Evolutionary conservation across 1,284 basidiomycete genomes (phyloP).

Genomic region (Pseudozyma thailandica): DNA sequence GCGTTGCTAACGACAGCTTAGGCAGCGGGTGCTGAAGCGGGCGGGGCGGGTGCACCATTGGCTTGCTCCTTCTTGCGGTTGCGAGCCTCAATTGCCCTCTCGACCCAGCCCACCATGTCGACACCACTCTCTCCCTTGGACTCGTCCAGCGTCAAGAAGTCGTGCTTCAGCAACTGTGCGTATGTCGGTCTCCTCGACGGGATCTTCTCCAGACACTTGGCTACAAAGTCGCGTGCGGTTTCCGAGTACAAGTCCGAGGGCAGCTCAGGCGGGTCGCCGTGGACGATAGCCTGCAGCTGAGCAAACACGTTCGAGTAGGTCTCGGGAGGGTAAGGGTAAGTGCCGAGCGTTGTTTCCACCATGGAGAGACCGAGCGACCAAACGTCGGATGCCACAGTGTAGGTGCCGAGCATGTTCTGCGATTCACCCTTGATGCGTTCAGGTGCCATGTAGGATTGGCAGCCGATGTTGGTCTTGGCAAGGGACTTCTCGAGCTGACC

Average conservation of each 20-base stretch:
- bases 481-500: constrained; percentile 95
- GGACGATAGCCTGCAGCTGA: constrained; percentile 93
- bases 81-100: constrained; percentile 40
- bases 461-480: constrained; percentile 98
- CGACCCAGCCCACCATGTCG: constrained; percentile 68
- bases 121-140: constrained; percentile 57
- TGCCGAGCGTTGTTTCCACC: constrained; percentile 90
- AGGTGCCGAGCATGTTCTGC: constrained; percentile 84
- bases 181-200: constrained; percentile 83
- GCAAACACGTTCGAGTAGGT: constrained; percentile 97
- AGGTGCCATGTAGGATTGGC: constrained; percentile 98
- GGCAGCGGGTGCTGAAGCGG: not conserved
- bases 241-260: constrained; percentile 71
- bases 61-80: constrained; percentile 25
- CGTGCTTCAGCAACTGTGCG: constrained; percentile 81
- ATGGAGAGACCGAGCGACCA: constrained; percentile 97
- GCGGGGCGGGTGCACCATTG: constrained; percentile 6
- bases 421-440: constrained; percentile 96
- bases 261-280: constrained; percentile 88
- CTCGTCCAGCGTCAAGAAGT: constrained; percentile 73
- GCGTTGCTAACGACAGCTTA: constrained; percentile 2
- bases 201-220: constrained; percentile 65
- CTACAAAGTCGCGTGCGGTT: constrained; percentile 65
- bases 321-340: constrained; percentile 98
- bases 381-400: constrained; percentile 95